Conservation (phyloP, 1,139 yeast species). For the Pichia sp. region DNA sequence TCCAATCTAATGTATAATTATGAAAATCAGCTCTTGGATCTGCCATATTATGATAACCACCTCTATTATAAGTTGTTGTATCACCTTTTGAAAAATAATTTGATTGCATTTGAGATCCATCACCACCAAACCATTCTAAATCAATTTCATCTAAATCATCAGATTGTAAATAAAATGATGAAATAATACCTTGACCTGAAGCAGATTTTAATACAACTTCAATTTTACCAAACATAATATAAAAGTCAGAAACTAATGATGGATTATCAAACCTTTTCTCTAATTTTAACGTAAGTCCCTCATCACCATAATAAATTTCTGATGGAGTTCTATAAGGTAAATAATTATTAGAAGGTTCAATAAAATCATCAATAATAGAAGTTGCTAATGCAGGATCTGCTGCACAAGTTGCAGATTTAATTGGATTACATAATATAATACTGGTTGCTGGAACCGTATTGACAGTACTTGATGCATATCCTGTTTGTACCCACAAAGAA, state of each 20-base stretch:
- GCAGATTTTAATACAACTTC: constrained; percentile 71
- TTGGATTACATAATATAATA: constrained; percentile 37
- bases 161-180: constrained; percentile 75
- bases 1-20: constrained; percentile 83
- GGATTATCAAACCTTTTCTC: constrained; percentile 67
- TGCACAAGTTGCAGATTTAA: constrained; percentile 34
- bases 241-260: constrained; percentile 65
- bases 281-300: constrained; percentile 59
- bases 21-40: constrained; percentile 55
- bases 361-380: constrained; percentile 47
- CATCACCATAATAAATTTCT: constrained; percentile 34
- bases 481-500: background rate
- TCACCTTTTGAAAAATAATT: constrained; percentile 81
- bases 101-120: constrained; percentile 64
- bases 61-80: constrained; percentile 71
- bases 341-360: constrained; percentile 39
- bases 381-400: constrained; percentile 52
- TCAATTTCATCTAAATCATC: constrained; percentile 87
- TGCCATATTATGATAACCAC: constrained; percentile 57
- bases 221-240: constrained; percentile 80
- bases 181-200: constrained; percentile 67
- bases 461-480: too few species aligned
- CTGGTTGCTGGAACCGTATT: constrained; percentile 17
- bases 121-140: constrained; percentile 79
- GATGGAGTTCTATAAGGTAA: constrained; percentile 33